phyloP scores from a whole-genome alignment of 352 stramenopile genomes.

The Blastocystis sp. region DNA sequence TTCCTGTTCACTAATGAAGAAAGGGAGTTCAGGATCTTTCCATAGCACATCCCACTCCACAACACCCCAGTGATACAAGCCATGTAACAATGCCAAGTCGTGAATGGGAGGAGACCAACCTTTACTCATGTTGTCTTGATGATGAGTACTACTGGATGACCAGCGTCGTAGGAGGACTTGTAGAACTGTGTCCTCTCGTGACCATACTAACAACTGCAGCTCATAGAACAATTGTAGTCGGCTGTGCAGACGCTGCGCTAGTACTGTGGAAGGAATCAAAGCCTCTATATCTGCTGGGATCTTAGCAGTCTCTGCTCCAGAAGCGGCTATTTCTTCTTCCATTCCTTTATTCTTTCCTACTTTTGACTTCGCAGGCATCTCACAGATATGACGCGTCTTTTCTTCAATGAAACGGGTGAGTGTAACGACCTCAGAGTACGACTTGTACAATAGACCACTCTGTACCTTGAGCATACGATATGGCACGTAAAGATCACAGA shows the following conservation, averaged over 20 bases:
- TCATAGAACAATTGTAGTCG: constrained; percentile 53
- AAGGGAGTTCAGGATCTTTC: constrained; percentile 32
- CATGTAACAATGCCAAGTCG: constrained; percentile 31
- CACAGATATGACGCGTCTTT: not conserved
- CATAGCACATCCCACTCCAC: constrained; percentile 54
- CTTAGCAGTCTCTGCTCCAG: constrained; percentile 33
- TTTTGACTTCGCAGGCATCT: not conserved
- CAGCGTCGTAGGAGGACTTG: not conserved
- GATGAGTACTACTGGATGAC: not conserved
- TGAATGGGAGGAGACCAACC: constrained; percentile 5
- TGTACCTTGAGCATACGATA: constrained; percentile 27
- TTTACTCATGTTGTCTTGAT: not conserved
- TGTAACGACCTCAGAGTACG: not conserved
- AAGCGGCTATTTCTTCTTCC: too few species aligned
- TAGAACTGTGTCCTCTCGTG: not conserved
- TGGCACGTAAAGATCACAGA: constrained; percentile 9
- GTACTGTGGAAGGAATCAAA: not conserved
- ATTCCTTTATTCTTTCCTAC: not conserved
- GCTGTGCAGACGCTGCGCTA: constrained; percentile 27
- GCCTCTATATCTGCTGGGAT: constrained; percentile 40
- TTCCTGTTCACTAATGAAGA: constrained; percentile 15
- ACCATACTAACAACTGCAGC: constrained; percentile 47
- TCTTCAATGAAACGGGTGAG: not conserved
- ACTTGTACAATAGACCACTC: not conserved
- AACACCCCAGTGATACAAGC: constrained; percentile 12